Evolutionary conservation across 306 rosid genomes (phyloP).

Genomic region (Castanea mollissima): DNA sequence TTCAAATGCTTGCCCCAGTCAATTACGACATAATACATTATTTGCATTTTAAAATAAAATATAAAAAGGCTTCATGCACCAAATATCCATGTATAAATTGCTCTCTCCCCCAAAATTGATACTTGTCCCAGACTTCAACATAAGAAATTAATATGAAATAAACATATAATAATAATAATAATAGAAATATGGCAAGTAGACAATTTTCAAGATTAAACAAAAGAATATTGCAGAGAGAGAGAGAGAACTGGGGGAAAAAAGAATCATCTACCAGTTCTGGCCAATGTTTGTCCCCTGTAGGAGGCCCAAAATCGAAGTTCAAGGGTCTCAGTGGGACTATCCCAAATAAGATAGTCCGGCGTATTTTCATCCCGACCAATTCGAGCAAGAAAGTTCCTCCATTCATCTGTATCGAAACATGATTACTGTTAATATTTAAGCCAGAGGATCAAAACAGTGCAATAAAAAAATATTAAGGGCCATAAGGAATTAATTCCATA

Average conservation of each 20-base stretch:
- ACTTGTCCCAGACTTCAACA: too few species aligned
- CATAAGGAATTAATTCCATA: not conserved
- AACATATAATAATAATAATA: not conserved
- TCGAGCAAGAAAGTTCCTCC: constrained; percentile 90
- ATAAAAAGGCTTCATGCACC: too few species aligned
- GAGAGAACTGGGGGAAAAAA: not conserved
- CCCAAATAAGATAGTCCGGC: constrained; percentile 53
- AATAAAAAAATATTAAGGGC: not conserved
- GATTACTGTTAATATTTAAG: not conserved
- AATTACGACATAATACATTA: not conserved
- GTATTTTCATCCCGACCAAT: constrained; percentile 80
- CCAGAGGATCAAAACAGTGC: not conserved
- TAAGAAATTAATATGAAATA: not conserved
- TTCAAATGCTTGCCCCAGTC: not conserved
- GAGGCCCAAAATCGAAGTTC: constrained; percentile 97
- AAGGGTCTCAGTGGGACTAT: constrained; percentile 64
- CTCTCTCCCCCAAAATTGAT: too few species aligned
- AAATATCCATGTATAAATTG: too few species aligned
- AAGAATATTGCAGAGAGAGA: constrained; percentile 7
- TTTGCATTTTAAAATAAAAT: too few species aligned
- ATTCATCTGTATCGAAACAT: constrained; percentile 60
- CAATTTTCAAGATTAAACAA: not conserved
- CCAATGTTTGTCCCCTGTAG: constrained; percentile 92
- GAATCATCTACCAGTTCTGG: constrained; percentile 77
- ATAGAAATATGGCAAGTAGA: not conserved